Evolutionary conservation across 129 eudicot genomes (phyloP).

Genomic region (Tagetes erecta): DNA sequence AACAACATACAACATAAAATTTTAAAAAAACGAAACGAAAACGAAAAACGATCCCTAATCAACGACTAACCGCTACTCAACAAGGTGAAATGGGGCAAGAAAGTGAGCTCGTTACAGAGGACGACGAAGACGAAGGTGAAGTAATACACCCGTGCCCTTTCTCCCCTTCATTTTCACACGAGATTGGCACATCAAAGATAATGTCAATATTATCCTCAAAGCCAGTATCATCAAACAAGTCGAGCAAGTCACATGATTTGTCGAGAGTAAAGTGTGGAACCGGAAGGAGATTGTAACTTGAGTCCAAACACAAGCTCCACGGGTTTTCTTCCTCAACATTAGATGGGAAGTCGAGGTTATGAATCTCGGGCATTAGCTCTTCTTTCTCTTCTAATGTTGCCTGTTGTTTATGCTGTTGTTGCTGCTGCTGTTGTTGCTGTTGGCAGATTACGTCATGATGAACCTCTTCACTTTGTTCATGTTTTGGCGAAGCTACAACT

Average conservation of each 20-base stretch:
- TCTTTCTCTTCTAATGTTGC: slow-evolving; percentile 5
- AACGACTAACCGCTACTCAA: slow-evolving; percentile 25
- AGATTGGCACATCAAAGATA: slow-evolving; percentile 41
- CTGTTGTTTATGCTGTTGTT: no score
- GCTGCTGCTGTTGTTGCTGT: slow-evolving; percentile 6
- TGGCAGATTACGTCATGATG: slow-evolving; percentile 18
- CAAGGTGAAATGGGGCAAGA: slow-evolving; percentile 25
- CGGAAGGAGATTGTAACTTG: slow-evolving; percentile 41
- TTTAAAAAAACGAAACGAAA: neutral
- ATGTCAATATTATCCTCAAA: slow-evolving; percentile 60
- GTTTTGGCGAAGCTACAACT: slow-evolving; percentile 24
- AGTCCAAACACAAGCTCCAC: slow-evolving; percentile 66
- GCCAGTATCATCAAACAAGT: slow-evolving; percentile 49
- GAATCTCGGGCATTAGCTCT: slow-evolving; percentile 28
- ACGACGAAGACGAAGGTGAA: slow-evolving; percentile 42
- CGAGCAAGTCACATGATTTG: slow-evolving; percentile 41
- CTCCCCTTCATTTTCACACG: slow-evolving; percentile 25
- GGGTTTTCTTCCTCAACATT: slow-evolving; percentile 47
- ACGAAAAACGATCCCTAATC: slow-evolving; percentile 16
- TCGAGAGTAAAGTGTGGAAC: slow-evolving; percentile 54
- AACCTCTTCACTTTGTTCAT: slow-evolving; percentile 30
- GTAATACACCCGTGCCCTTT: slow-evolving; percentile 23
- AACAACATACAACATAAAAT: slow-evolving; percentile 21
- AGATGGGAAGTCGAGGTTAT: slow-evolving; percentile 21
- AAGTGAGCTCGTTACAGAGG: slow-evolving; percentile 43